phyloP scores from a whole-genome alignment of 1,284 basidiomycete species.

The Puccinia triticina region DNA sequence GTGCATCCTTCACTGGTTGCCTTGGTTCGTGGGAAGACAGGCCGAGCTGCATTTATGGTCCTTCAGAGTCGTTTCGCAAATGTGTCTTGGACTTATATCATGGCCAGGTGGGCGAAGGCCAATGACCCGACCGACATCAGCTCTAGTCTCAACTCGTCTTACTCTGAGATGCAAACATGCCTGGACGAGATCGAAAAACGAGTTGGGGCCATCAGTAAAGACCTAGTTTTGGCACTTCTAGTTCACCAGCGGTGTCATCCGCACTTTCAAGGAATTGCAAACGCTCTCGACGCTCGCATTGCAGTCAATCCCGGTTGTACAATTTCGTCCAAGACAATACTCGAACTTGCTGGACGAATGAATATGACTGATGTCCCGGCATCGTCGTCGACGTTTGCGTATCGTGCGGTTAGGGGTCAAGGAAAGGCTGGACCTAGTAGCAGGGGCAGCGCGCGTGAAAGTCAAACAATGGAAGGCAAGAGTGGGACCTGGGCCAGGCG shows the following conservation, averaged over 20 bases:
- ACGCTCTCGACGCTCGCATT: conserved; percentile 18
- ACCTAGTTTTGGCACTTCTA: background rate
- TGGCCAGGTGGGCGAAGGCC: background rate
- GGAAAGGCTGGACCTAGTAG: no score
- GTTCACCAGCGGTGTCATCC: background rate
- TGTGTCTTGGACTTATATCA: conserved; percentile 2
- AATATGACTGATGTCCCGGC: no score
- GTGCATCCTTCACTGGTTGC: background rate
- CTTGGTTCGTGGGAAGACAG: background rate
- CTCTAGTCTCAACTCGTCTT: background rate
- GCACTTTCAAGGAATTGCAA: background rate
- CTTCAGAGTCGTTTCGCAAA: background rate
- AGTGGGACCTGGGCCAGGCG: no score
- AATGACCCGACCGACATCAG: background rate
- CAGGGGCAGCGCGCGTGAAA: no score
- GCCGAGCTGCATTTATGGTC: background rate
- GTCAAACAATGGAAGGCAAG: no score
- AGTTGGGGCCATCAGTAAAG: background rate
- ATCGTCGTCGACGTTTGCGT: no score
- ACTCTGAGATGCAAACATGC: background rate
- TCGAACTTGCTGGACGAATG: no score
- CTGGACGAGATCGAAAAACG: background rate
- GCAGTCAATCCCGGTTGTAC: no score
- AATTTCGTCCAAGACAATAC: background rate
- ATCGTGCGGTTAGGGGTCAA: no score